phyloP scores from a whole-genome alignment of 2,329 filamentous ascomycete species.

The Tolypocladium amazonense region DNA sequence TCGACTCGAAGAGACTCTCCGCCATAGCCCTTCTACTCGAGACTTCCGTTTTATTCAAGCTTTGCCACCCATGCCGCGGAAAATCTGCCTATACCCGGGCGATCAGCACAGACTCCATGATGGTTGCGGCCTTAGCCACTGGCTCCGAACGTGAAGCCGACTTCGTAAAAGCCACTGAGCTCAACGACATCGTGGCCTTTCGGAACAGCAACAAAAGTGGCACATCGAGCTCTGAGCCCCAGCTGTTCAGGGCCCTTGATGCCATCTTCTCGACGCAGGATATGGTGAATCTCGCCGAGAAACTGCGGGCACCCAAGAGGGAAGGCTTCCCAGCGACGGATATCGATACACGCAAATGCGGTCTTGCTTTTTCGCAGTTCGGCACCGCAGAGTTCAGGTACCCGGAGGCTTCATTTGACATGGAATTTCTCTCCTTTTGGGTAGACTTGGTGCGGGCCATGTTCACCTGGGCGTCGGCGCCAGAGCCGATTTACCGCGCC shows the following conservation, averaged over 20 bases:
- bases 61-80: conserved; percentile 12
- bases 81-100: conserved; percentile 8
- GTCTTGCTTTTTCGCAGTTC: conserved; percentile 12
- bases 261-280: background rate
- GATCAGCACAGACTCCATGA: conserved; percentile 9
- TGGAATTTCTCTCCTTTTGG: conserved; percentile 14
- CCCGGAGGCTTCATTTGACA: conserved; percentile 14
- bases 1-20: conserved; percentile 8
- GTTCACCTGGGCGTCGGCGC: conserved; percentile 9
- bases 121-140: background rate
- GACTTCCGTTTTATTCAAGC: conserved; percentile 8
- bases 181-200: background rate
- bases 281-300: background rate
- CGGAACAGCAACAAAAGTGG: background rate
- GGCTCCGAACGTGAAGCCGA: background rate
- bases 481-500: conserved; percentile 7
- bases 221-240: background rate
- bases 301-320: background rate
- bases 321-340: background rate
- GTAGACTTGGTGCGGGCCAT: conserved; percentile 12
- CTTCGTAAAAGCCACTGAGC: background rate
- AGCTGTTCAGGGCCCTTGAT: background rate
- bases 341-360: conserved; percentile 7
- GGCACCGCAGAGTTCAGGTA: conserved; percentile 17
- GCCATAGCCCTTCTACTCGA: conserved; percentile 14